Percentiles rank a stretch among this genome's conserved stretches.
Conservation (phyloP, 225 moss, liverwort and hornwort species). For the Antitrichia curtipendula region DNA sequence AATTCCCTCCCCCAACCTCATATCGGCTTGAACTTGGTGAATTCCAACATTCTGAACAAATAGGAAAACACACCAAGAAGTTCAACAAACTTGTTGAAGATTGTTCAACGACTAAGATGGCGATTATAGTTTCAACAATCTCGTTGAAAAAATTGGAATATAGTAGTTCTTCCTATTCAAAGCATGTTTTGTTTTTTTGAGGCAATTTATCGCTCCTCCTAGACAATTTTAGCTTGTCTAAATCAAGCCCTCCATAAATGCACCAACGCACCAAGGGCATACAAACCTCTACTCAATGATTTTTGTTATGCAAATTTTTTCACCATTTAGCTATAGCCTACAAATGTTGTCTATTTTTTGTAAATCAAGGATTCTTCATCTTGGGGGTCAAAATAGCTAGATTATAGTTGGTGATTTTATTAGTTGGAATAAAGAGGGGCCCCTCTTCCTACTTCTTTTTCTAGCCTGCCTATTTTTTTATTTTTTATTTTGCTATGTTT, state of each 20-base stretch:
- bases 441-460: too few relatives aligned
- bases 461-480: too few relatives aligned
- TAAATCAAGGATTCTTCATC: neutral
- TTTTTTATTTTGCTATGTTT: too few relatives aligned
- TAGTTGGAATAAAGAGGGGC: too few relatives aligned
- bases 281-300: neutral
- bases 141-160: accelerated
- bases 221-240: neutral
- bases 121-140: too few relatives aligned
- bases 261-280: accelerated
- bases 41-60: accelerated
- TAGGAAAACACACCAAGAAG: too few relatives aligned
- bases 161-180: too few relatives aligned
- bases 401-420: too few relatives aligned
- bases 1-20: accelerated
- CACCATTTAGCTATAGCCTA: neutral
- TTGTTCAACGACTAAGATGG: too few relatives aligned
- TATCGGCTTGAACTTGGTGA: accelerated
- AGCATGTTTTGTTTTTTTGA: too few relatives aligned
- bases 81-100: too few relatives aligned
- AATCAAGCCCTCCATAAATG: neutral
- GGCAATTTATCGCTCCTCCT: too few relatives aligned
- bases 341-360: accelerated
- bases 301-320: accelerated
- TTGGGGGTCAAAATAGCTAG: neutral